Conservation (phyloP, 768 basidiomycete species). For the Suillus subalutaceus region DNA sequence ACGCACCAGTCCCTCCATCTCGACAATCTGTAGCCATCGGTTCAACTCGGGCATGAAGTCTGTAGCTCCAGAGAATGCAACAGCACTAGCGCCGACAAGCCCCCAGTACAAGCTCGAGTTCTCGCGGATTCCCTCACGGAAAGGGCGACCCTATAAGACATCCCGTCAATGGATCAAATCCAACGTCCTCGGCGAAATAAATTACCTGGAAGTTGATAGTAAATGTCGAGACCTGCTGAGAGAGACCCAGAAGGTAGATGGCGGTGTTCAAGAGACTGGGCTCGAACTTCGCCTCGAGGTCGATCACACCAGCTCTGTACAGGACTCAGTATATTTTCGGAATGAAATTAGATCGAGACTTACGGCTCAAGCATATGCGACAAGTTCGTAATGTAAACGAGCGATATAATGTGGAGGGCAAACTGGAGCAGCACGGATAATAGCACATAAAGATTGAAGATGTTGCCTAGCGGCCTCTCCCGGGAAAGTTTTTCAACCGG, state of each 20-base stretch:
- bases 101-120: slow-evolving; percentile 95
- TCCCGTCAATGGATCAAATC: not conserved
- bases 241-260: slow-evolving; percentile 92
- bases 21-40: slow-evolving; percentile 95
- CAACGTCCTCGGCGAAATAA: too few species aligned
- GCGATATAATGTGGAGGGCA: slow-evolving; percentile 84
- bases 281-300: slow-evolving; percentile 96
- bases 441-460: slow-evolving; percentile 96
- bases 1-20: slow-evolving; percentile 79
- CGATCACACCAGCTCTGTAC: slow-evolving; percentile 70
- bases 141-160: slow-evolving; percentile 77
- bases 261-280: slow-evolving; percentile 95
- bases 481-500: slow-evolving; percentile 95
- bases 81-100: slow-evolving; percentile 82
- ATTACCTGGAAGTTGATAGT: slow-evolving; percentile 93
- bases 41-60: slow-evolving; percentile 96
- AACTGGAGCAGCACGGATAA: slow-evolving; percentile 93
- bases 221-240: slow-evolving; percentile 98
- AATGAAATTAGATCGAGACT: slow-evolving; percentile 35
- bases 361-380: slow-evolving; percentile 79
- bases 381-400: slow-evolving; percentile 92
- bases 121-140: slow-evolving; percentile 97
- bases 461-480: slow-evolving; percentile 54
- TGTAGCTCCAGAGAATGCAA: slow-evolving; percentile 92
- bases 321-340: slow-evolving; percentile 12